These are phyloP conservation scores for Vaccinium darrowii DNA, from an alignment of 148 eudicot species.

Conservation along the genomic window DNA sequence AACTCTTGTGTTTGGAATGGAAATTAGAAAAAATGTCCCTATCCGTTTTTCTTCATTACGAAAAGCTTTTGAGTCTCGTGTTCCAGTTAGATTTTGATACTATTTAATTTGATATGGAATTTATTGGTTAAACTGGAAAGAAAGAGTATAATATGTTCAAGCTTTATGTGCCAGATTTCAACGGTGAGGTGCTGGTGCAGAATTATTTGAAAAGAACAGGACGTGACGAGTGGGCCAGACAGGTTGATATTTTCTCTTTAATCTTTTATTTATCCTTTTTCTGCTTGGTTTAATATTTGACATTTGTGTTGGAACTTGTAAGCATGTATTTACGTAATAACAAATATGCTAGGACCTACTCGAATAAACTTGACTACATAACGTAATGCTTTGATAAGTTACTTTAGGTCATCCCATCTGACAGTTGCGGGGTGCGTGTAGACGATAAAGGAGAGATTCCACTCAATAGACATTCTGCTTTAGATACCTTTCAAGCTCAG, in stretches of 20 bases:
- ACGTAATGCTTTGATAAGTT: background rate
- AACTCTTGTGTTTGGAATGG: constrained; percentile 5
- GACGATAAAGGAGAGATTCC: background rate
- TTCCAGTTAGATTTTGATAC: background rate
- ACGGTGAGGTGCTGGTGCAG: constrained; percentile 85
- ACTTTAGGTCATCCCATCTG: too few species aligned
- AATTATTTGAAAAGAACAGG: constrained; percentile 75
- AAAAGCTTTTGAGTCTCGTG: background rate
- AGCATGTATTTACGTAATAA: constrained; percentile 1
- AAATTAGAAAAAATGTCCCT: too few species aligned
- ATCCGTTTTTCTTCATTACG: background rate
- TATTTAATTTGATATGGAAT: background rate
- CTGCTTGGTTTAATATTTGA: background rate
- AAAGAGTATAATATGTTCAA: constrained; percentile 14
- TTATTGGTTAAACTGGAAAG: background rate
- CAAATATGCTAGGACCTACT: background rate
- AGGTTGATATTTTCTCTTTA: constrained; percentile 39
- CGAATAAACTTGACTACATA: background rate
- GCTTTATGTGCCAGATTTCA: constrained; percentile 64
- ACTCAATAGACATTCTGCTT: background rate
- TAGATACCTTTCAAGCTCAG: background rate
- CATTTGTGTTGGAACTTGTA: background rate
- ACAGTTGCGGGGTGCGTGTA: background rate
- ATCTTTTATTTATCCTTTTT: background rate
- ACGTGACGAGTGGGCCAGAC: constrained; percentile 74